These are phyloP conservation scores for Phytophthora cactorum DNA, from an alignment of 352 stramenopile species.

Conservation along the genomic window DNA sequence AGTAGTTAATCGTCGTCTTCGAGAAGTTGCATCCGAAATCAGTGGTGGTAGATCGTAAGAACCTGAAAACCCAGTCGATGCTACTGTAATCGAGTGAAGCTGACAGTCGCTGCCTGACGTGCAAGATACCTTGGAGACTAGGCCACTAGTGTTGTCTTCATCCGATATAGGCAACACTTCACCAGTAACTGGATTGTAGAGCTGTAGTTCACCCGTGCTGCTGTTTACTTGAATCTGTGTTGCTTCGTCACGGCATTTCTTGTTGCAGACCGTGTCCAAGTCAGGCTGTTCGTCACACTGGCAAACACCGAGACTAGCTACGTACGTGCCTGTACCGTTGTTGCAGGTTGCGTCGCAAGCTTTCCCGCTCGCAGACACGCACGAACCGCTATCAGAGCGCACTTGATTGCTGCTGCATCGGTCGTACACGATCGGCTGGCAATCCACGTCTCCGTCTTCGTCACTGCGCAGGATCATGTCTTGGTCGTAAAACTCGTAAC, in stretches of 20 bases:
- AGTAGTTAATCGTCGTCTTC: slow-evolving; percentile 26
- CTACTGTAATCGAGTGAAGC: slow-evolving; percentile 60
- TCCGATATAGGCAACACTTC: slow-evolving; percentile 27
- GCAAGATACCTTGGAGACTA: slow-evolving; percentile 68
- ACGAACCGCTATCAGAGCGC: slow-evolving; percentile 75
- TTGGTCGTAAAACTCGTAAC: slow-evolving; percentile 92
- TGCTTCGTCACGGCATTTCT: slow-evolving; percentile 64
- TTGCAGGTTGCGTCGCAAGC: slow-evolving; percentile 66
- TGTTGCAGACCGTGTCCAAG: slow-evolving; percentile 84
- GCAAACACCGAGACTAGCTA: slow-evolving; percentile 85
- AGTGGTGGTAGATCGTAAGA: slow-evolving; percentile 59
- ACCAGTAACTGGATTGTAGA: slow-evolving; percentile 62
- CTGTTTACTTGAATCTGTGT: slow-evolving; percentile 67
- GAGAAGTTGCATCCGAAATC: slow-evolving; percentile 14
- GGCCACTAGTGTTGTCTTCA: slow-evolving; percentile 15
- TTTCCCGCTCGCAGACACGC: slow-evolving; percentile 48
- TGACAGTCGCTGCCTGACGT: slow-evolving; percentile 43
- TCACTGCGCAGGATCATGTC: slow-evolving; percentile 83
- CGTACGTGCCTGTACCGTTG: slow-evolving; percentile 75
- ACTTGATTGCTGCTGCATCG: slow-evolving; percentile 79
- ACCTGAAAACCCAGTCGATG: slow-evolving; percentile 60
- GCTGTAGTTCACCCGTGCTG: slow-evolving; percentile 56
- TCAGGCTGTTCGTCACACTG: slow-evolving; percentile 82
- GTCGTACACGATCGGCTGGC: slow-evolving; percentile 92
- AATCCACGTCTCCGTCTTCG: slow-evolving; percentile 89